Percentiles rank a stretch among this genome's conserved stretches.
Evolutionary conservation across 1,139 yeast genomes (phyloP).

Genomic region (Pichia sp.): DNA sequence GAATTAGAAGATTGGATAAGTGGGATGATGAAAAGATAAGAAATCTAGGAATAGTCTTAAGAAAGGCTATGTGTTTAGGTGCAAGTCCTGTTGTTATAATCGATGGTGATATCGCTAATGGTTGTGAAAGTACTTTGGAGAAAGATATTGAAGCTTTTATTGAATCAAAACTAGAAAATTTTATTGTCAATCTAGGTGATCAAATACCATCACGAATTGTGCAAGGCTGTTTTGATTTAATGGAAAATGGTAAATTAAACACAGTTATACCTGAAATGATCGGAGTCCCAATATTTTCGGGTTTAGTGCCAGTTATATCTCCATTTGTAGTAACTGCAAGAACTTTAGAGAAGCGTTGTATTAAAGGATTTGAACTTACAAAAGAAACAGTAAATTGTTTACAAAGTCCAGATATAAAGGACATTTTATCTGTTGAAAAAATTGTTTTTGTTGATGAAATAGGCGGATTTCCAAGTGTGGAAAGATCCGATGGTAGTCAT

Average conservation of each 20-base stretch:
- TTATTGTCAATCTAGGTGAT: constrained; percentile 19
- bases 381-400: constrained; percentile 31
- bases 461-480: constrained; percentile 90
- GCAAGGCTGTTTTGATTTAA: constrained; percentile 32
- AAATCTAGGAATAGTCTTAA: constrained; percentile 33
- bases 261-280: constrained; percentile 32
- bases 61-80: constrained; percentile 34
- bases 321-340: constrained; percentile 47
- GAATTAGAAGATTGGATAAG: constrained; percentile 36
- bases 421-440: constrained; percentile 64
- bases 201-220: constrained; percentile 26
- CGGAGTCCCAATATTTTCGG: constrained; percentile 34
- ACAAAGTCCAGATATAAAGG: constrained; percentile 15
- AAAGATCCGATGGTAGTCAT: constrained; percentile 76
- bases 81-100: constrained; percentile 35
- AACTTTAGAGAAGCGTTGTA: constrained; percentile 34
- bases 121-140: constrained; percentile 8
- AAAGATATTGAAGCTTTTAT: constrained; percentile 10
- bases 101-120: constrained; percentile 21
- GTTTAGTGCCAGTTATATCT: constrained; percentile 52
- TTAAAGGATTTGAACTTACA: constrained; percentile 34
- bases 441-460: constrained; percentile 68
- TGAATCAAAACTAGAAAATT: constrained; percentile 4
- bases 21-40: constrained; percentile 22
- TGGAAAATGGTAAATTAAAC: constrained; percentile 9